Evolutionary conservation across 768 basidiomycete species (phyloP).

Genomic region (Cystofilobasidium macerans): DNA sequence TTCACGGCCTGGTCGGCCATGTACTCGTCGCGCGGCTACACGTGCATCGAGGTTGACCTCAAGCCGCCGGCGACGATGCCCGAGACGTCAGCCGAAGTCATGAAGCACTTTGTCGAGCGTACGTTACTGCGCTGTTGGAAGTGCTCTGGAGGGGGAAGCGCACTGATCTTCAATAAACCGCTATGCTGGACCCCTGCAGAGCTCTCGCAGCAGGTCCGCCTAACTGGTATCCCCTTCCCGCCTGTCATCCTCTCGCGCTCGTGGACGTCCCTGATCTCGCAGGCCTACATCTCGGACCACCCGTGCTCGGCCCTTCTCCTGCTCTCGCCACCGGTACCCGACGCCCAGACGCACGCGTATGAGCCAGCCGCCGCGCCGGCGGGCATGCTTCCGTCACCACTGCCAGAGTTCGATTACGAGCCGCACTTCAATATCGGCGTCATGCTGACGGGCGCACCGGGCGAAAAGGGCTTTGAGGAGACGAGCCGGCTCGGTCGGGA

Average conservation of each 20-base stretch:
- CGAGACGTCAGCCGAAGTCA: conserved; percentile 5
- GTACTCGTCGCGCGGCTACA: conserved; percentile 16
- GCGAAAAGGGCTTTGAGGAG: conserved; percentile 35
- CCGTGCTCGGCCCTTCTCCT: conserved; percentile 54
- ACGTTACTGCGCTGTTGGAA: background rate
- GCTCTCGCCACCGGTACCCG: conserved; percentile 47
- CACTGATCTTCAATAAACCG: background rate
- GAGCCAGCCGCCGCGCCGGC: conserved; percentile 1
- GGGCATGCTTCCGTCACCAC: conserved; percentile 23
- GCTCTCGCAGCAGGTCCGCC: conserved; percentile 38
- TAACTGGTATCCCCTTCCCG: conserved; percentile 47
- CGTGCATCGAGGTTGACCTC: conserved; percentile 17
- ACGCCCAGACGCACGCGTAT: conserved; percentile 9
- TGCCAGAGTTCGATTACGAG: conserved; percentile 52
- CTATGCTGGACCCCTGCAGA: background rate
- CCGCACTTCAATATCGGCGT: conserved; percentile 53
- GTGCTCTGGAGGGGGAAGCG: too few species aligned
- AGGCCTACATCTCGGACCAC: conserved; percentile 58
- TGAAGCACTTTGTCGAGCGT: conserved; percentile 16
- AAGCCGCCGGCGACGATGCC: conserved; percentile 7
- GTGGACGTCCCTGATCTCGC: conserved; percentile 48
- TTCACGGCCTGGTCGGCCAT: conserved; percentile 21
- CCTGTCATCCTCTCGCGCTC: conserved; percentile 50
- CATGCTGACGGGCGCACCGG: conserved; percentile 40
- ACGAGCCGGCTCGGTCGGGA: conserved; percentile 43